phyloP scores from a whole-genome alignment of 495 filamentous ascomycete species.

The Trichoderma asperelloides region DNA sequence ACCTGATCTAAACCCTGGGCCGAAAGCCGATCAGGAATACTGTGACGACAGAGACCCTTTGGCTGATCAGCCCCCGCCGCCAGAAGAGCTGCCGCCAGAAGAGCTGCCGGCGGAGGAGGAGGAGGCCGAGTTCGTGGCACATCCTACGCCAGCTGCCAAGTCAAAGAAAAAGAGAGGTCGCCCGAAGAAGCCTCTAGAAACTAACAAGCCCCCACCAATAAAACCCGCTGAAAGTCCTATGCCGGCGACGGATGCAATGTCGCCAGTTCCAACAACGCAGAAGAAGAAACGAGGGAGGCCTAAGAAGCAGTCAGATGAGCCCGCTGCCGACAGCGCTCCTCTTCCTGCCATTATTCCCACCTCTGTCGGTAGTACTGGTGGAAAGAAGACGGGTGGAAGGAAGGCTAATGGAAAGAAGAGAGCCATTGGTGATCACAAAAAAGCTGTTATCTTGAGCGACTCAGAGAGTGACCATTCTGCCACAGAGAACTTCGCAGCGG shows the following conservation, averaged over 20 bases:
- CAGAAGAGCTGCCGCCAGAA: background rate
- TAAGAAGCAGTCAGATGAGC: background rate
- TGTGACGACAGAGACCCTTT: background rate
- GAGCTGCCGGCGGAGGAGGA: background rate
- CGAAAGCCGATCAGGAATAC: background rate
- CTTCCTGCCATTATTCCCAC: background rate
- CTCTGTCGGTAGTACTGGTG: background rate
- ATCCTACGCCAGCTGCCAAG: background rate
- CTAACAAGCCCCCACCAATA: background rate
- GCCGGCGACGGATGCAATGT: background rate
- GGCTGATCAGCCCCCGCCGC: background rate
- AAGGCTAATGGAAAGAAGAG: background rate
- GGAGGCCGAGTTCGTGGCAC: background rate
- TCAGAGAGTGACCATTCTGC: background rate
- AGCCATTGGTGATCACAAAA: background rate
- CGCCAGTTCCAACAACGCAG: background rate
- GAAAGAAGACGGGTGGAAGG: no score
- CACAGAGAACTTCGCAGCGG: background rate
- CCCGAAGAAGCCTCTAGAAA: constrained; percentile 5
- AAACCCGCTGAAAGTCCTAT: background rate
- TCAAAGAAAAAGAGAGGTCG: constrained; percentile 11
- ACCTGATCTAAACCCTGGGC: background rate
- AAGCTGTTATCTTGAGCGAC: background rate
- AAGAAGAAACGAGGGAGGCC: constrained; percentile 8
- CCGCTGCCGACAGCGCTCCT: background rate